Evolutionary conservation across 192 early-diverging fungal genomes (phyloP), one percentile per base, ranked within the genome.

Genomic region (Linnemannia zychae): DNA sequence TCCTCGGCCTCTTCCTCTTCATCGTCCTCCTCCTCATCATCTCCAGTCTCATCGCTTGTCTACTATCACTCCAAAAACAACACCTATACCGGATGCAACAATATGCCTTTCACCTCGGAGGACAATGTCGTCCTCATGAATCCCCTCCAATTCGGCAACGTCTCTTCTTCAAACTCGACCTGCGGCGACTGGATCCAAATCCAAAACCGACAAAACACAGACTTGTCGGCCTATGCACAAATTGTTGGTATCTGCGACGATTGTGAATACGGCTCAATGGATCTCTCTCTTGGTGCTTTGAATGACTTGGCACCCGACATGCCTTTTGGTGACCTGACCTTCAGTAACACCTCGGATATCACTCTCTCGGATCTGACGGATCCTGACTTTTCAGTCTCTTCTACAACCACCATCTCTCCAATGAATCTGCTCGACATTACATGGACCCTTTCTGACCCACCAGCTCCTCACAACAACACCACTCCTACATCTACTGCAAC

Each of bases 71-170:
- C 73, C 18, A 76, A 75, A 18, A 57, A 69, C 63, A 47, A 73
- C 38, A 37, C 83, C 0, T 79, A 76, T 38, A 74, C 69, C 13
- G 83, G 83, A 20, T 85, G 83, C 65, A 75, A 79, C 31, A 79
- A 85, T 4, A 63, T 79, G 69, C 63, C 83, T 7, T 85, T 85
- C 60, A 31, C 77, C 4, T 15, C 83, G 22, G 53, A 53, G 15
- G 83, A 85, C 34, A 85, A 79, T 46, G 65, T 85, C 22, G 83
- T 72, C 17, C 70, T 85, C 44, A 79, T 85, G 78, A 84, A 84
- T 60, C 60, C 82, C 11, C 82, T 84, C 33, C 82, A 84, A 34
- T 84, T 79, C n/a, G 82, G 82, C 33, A 38, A 78, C 16, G n/a
- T 71, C 53, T 71, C 49, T 1, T 65, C 77, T 5, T 46, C 50